These are phyloP conservation scores for Hortaea werneckii DNA, from an alignment of 2,329 filamentous ascomycete species.

Conservation along the genomic window DNA sequence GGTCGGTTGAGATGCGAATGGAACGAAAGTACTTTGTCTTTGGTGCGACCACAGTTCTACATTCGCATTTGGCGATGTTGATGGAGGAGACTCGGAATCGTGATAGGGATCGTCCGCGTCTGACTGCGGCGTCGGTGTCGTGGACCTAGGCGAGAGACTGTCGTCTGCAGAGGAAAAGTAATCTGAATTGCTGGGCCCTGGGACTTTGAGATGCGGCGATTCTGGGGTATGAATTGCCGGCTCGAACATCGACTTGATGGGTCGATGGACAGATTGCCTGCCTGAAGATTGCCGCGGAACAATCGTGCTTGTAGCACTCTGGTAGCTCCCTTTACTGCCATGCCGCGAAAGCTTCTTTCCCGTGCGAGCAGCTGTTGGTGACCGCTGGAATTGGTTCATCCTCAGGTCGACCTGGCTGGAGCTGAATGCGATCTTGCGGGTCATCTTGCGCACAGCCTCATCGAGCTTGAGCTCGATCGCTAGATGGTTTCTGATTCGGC, in stretches of 20 bases:
- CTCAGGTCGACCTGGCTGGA: conserved; percentile 53
- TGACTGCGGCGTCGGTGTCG: neutral
- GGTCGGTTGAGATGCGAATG: conserved; percentile 18
- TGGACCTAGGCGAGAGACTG: neutral
- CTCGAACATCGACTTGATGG: conserved; percentile 5
- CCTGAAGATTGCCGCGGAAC: neutral
- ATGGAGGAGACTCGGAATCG: conserved; percentile 3
- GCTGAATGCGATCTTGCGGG: conserved; percentile 59
- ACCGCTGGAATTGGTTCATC: conserved; percentile 12
- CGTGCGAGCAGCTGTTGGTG: neutral
- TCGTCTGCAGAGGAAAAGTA: conserved; percentile 8
- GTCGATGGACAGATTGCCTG: neutral
- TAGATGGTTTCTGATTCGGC: conserved; percentile 74
- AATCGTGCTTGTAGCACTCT: conserved; percentile 4
- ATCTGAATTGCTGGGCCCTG: neutral
- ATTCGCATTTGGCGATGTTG: conserved; percentile 21
- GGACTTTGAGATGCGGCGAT: neutral
- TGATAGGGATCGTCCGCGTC: conserved; percentile 2
- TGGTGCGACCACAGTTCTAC: conserved; percentile 14
- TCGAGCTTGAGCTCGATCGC: conserved; percentile 82
- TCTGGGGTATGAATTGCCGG: neutral
- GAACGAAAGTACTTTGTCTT: conserved; percentile 6
- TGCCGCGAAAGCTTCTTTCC: conserved; percentile 1
- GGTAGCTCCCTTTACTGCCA: conserved; percentile 5
- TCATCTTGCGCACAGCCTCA: conserved; percentile 57